Evolutionary conservation across 805 yeast species (phyloP).

Genomic region (Saccharomycopsis javanensis): DNA sequence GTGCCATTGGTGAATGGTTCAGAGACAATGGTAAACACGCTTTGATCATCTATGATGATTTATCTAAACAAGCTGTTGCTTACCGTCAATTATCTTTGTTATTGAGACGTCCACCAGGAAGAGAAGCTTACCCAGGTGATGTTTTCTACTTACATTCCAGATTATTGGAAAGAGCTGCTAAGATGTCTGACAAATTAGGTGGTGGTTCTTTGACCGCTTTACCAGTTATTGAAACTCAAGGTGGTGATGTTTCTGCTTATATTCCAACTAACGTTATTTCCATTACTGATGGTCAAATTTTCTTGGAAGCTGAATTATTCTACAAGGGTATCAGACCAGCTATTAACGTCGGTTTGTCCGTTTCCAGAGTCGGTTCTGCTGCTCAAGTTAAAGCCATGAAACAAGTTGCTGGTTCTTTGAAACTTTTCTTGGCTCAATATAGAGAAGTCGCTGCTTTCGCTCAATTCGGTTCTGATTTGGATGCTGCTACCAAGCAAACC

Average conservation of each 20-base stretch:
- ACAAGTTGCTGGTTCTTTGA: constrained; percentile 99
- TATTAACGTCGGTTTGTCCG: constrained; percentile 98
- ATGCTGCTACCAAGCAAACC: constrained; percentile 99
- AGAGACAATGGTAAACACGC: constrained; percentile 99
- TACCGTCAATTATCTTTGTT: constrained; percentile 98
- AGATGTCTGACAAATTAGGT: constrained; percentile 83
- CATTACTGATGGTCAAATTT: constrained; percentile 95
- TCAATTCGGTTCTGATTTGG: constrained; percentile 99
- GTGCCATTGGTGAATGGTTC: constrained; percentile 99
- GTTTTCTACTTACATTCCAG: constrained; percentile 93
- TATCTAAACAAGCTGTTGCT: constrained; percentile 99
- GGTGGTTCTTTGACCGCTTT: constrained; percentile 93
- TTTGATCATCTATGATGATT: constrained; percentile 92
- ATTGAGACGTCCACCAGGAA: constrained; percentile 95
- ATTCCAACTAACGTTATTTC: constrained; percentile 97
- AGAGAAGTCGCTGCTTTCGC: constrained; percentile 99
- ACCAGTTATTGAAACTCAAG: constrained; percentile 96
- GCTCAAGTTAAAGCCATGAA: constrained; percentile 99
- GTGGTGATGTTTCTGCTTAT: constrained; percentile 98
- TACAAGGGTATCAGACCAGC: constrained; percentile 99
- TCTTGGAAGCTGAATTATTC: constrained; percentile 99
- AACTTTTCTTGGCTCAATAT: constrained; percentile 99
- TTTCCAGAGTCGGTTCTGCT: constrained; percentile 99
- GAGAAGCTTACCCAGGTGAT: constrained; percentile 97
- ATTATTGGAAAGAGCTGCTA: constrained; percentile 94